A percentile compares a stretch with the other conserved stretches of the same genome.
Conservation (phyloP, 352 stramenopile species). For the Hyaloperonospora arabidopsidis region DNA sequence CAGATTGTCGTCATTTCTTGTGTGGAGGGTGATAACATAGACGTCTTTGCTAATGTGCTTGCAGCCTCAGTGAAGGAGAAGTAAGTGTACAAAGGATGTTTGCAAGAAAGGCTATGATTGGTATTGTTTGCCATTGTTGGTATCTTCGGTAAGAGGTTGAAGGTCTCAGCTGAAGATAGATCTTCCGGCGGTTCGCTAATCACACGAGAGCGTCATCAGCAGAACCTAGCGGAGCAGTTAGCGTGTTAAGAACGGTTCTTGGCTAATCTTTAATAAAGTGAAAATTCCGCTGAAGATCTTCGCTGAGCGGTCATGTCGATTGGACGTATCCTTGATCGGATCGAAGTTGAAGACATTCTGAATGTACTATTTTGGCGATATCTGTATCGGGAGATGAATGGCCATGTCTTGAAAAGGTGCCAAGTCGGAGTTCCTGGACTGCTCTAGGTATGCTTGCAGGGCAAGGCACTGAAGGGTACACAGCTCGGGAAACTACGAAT, state of each 20-base stretch:
- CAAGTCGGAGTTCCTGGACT: not conserved
- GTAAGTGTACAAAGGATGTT: constrained; percentile 19
- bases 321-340: constrained; percentile 90
- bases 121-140: not conserved
- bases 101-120: not conserved
- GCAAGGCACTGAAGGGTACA: no score
- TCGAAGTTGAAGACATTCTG: constrained; percentile 96
- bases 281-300: constrained; percentile 95
- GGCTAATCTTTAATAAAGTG: constrained; percentile 65
- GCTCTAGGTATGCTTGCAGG: not conserved
- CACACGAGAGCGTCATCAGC: constrained; percentile 87
- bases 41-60: constrained; percentile 54
- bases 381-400: constrained; percentile 97
- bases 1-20: constrained; percentile 62
- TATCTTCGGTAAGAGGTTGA: constrained; percentile 22
- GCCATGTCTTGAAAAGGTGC: constrained; percentile 3
- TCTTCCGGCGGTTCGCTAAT: constrained; percentile 79
- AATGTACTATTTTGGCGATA: constrained; percentile 96
- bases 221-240: constrained; percentile 84
- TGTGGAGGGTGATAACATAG: constrained; percentile 43
- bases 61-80: constrained; percentile 47
- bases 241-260: constrained; percentile 83
- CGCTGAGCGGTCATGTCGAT: constrained; percentile 88
- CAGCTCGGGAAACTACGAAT: no score
- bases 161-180: constrained; percentile 26